phyloP scores from a whole-genome alignment of 805 yeast species.

The Nakazawaea wyomingensis region DNA sequence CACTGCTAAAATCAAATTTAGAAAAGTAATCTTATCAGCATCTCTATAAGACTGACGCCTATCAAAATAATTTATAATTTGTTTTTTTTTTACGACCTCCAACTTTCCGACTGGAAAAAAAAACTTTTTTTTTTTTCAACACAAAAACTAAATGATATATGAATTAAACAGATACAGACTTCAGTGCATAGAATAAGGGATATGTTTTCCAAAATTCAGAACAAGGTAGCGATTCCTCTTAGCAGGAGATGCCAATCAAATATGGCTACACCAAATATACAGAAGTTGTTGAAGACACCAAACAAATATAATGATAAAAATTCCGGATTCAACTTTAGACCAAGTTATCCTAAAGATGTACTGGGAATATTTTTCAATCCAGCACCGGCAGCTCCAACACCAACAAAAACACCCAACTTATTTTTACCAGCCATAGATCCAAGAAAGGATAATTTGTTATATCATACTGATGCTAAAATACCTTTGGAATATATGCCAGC shows the following conservation, averaged over 20 bases:
- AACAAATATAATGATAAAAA: slow-evolving; percentile 31
- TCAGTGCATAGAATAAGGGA: too few relatives aligned
- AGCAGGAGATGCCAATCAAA: slow-evolving; percentile 7
- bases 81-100: too few relatives aligned
- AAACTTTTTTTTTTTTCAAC: too few relatives aligned
- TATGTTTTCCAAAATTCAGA: neutral
- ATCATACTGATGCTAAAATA: slow-evolving; percentile 15
- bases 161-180: too few relatives aligned
- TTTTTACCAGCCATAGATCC: slow-evolving; percentile 28
- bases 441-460: slow-evolving; percentile 22
- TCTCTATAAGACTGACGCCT: too few relatives aligned
- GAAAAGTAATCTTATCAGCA: too few relatives aligned
- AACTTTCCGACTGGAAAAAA: too few relatives aligned
- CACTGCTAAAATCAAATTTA: too few relatives aligned
- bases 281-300: slow-evolving; percentile 28
- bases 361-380: slow-evolving; percentile 30
- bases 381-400: slow-evolving; percentile 28
- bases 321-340: slow-evolving; percentile 31
- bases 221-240: neutral
- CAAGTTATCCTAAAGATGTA: slow-evolving; percentile 22
- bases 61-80: too few relatives aligned
- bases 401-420: slow-evolving; percentile 29
- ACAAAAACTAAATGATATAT: too few relatives aligned
- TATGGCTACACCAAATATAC: neutral
- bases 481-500: slow-evolving; percentile 26